Evolutionary conservation across 1,284 basidiomycete genomes (phyloP), one percentile per base, ranked within the genome.

Genomic region (Abortiporus biennis): DNA sequence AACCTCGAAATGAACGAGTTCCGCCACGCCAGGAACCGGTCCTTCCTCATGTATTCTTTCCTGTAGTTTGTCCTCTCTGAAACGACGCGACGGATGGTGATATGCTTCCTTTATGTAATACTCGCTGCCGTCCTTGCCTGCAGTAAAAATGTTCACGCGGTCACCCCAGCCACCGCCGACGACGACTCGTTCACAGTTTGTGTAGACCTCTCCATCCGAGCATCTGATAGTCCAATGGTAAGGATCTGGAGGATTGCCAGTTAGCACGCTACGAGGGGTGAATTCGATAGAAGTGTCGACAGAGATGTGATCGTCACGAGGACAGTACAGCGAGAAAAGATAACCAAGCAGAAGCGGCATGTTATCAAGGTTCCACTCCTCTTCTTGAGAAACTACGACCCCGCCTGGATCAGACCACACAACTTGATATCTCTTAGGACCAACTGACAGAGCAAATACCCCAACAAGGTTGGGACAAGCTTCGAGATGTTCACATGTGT

Each of bases 31-130:
- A 4, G 45, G 45, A 1, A 43, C 17, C 9, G 34, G 33, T 1
- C 45, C 45, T 3, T 39, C 30, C 2, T 8, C 23, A 27, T 46
- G 45, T 13, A 43, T 36, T 3, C 21, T 15, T 3, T 36, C 19
- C n/a, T 43, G 8, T 3, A 46, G 27, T 11, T 13, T 15, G 4
- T 11, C 42, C 20, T 46, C 45, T 9, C 39, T 24, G n/a, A 31
- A 38, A 6, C 36, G 27, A 5, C 37, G 16, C 3, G 16, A 4
- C n/a, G 22, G 2, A 2, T 43, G 29, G 19, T 37, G 35, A 27
- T 37, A 46, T 17, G 20, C 19, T 36, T 46, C 45, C 33, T 46
- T 43, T 20, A 46, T 40, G n/a, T n/a, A n/a, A 30, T 22, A 43
- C 15, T 33, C 19, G 13, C 36, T 29, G 16, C 29, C 17, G 1